These are phyloP conservation scores for Gigaspora rosea DNA, from an alignment of 192 early-diverging fungal species.

Conservation along the genomic window DNA sequence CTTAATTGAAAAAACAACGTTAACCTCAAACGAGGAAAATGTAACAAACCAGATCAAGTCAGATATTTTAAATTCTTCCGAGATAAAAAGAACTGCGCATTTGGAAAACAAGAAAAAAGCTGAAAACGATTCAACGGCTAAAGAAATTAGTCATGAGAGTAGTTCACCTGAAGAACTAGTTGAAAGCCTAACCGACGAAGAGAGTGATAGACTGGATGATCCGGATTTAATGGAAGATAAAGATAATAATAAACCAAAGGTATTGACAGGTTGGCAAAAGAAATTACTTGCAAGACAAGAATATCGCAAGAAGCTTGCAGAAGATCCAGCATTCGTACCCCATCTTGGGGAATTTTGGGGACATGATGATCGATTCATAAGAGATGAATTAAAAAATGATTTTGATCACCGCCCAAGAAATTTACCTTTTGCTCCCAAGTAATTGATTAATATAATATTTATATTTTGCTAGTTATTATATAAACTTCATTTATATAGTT, in stretches of 20 bases:
- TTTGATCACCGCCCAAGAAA: conserved; percentile 15
- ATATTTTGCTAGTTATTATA: too few relatives aligned
- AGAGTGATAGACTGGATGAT: not conserved
- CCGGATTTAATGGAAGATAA: not conserved
- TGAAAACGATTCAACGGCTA: not conserved
- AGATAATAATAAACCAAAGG: not conserved
- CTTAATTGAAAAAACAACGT: too few relatives aligned
- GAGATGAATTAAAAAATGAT: conserved; percentile 49
- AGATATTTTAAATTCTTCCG: too few relatives aligned
- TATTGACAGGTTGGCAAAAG: conserved; percentile 29
- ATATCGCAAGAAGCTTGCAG: conserved; percentile 55
- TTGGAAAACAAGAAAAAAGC: too few relatives aligned
- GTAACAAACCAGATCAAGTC: too few relatives aligned
- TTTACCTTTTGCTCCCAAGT: conserved; percentile 21
- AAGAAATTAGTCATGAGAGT: not conserved
- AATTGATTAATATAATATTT: not conserved
- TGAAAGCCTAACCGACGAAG: not conserved
- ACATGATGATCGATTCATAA: conserved; percentile 59
- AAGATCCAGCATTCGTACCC: conserved; percentile 59
- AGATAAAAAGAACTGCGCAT: too few relatives aligned
- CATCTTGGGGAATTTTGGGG: conserved; percentile 61
- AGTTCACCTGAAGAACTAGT: not conserved
- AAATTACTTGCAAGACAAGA: conserved; percentile 48
- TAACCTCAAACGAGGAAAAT: too few relatives aligned
- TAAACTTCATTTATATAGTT: not conserved